phyloP scores from a whole-genome alignment of 345 rosid genomes.

The Combretum micranthum region DNA sequence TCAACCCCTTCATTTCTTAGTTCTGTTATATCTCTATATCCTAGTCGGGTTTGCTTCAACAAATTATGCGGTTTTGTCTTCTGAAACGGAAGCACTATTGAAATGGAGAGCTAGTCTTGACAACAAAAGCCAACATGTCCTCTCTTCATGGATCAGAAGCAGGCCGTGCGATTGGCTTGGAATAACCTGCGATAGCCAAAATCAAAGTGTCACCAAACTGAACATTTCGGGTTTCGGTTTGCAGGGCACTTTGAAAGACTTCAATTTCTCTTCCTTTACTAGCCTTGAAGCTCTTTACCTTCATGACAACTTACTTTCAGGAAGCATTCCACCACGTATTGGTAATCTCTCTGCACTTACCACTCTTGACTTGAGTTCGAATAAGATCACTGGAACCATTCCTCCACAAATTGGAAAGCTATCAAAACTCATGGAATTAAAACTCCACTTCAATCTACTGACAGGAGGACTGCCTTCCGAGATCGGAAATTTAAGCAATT shows the following conservation, averaged over 20 bases:
- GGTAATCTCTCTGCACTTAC: slow-evolving; percentile 15
- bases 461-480: too few species aligned
- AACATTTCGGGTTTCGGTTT: background rate
- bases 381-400: background rate
- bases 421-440: background rate
- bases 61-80: too few species aligned
- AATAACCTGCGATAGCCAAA: background rate
- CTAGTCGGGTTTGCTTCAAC: too few species aligned
- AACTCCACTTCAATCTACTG: too few species aligned
- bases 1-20: too few species aligned
- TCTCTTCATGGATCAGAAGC: slow-evolving; percentile 10
- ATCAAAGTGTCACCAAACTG: slow-evolving; percentile 6
- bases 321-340: slow-evolving; percentile 13
- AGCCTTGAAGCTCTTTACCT: slow-evolving; percentile 1
- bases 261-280: slow-evolving; percentile 13
- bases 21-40: too few species aligned
- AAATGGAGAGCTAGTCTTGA: slow-evolving; percentile 20
- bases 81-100: slow-evolving; percentile 12
- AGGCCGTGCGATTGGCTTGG: slow-evolving; percentile 12
- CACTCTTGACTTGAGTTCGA: slow-evolving; percentile 6
- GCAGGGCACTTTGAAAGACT: slow-evolving; percentile 8
- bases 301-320: slow-evolving; percentile 8
- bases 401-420: background rate
- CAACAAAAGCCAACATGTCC: background rate
- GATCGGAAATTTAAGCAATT: too few species aligned